Percentiles rank a stretch among this genome's conserved stretches.
Evolutionary conservation across 2,329 filamentous ascomycete genomes (phyloP).

Genomic region (Aspergillus carbonarius): DNA sequence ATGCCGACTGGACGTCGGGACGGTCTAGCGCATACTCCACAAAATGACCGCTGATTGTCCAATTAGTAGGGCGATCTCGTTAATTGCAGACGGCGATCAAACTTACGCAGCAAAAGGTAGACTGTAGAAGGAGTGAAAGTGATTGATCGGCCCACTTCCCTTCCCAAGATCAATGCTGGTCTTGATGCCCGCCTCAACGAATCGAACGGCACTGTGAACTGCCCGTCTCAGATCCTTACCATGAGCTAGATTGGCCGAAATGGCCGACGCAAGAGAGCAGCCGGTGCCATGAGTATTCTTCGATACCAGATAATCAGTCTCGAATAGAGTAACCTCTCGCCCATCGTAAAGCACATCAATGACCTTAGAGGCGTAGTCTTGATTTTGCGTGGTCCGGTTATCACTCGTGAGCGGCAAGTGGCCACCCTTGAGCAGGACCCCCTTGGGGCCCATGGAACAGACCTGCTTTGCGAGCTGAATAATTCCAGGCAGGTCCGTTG

Average conservation of each 20-base stretch:
- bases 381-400: conserved; percentile 56
- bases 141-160: conserved; percentile 65
- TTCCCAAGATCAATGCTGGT: conserved; percentile 56
- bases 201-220: conserved; percentile 57
- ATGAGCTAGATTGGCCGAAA: conserved; percentile 61
- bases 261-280: conserved; percentile 81
- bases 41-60: conserved; percentile 64
- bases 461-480: conserved; percentile 67
- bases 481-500: conserved; percentile 63
- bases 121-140: conserved; percentile 63
- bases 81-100: background rate
- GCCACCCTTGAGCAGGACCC: conserved; percentile 86
- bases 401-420: conserved; percentile 75
- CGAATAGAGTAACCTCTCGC: conserved; percentile 59
- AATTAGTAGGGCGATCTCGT: background rate
- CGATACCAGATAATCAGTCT: conserved; percentile 69
- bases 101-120: conserved; percentile 59
- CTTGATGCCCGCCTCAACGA: conserved; percentile 62
- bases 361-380: conserved; percentile 64
- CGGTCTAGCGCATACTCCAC: conserved; percentile 78
- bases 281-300: conserved; percentile 92
- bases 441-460: conserved; percentile 68
- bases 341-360: conserved; percentile 75
- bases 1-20: conserved; percentile 69
- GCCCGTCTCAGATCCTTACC: conserved; percentile 51